Conservation (phyloP, 495 filamentous ascomycete genomes). For the Massariosphaeria phaeospora region DNA sequence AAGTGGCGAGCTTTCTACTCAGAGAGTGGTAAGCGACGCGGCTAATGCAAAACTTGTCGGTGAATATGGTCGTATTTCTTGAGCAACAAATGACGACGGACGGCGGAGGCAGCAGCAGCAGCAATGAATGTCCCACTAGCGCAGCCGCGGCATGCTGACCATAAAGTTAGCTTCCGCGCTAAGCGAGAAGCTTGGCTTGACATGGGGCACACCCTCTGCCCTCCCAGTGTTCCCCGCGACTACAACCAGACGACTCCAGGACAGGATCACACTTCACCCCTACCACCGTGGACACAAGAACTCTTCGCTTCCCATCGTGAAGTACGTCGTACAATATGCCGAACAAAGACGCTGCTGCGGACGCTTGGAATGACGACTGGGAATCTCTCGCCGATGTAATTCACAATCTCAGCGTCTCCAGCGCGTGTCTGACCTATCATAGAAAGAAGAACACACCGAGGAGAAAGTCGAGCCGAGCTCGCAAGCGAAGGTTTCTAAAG, state of each 20-base stretch:
- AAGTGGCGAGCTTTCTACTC: not conserved
- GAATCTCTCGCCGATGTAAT: slow-evolving; percentile 68
- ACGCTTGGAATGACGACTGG: slow-evolving; percentile 94
- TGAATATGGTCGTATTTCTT: not conserved
- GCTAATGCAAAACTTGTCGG: not conserved
- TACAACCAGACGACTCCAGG: too few species aligned
- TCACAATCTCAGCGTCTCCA: slow-evolving; percentile 1
- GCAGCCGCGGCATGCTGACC: not conserved
- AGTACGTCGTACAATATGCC: too few species aligned
- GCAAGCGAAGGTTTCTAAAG: slow-evolving; percentile 55
- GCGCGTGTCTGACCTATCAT: slow-evolving; percentile 9
- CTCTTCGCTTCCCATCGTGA: not conserved
- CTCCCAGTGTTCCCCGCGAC: not conserved
- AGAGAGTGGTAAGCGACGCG: too few species aligned
- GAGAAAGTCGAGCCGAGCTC: not conserved
- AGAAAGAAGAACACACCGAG: slow-evolving; percentile 42
- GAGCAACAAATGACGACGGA: not conserved
- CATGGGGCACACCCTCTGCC: not conserved
- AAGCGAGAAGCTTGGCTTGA: slow-evolving; percentile 36
- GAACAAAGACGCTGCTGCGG: slow-evolving; percentile 52
- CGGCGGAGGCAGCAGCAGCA: slow-evolving; percentile 13
- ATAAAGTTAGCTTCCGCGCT: slow-evolving; percentile 24
- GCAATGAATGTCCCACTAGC: slow-evolving; percentile 8
- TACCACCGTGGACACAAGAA: not conserved
- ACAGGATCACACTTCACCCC: too few species aligned